Evolutionary conservation across 2,329 filamentous ascomycete species (phyloP).

Genomic region (Colletotrichum tropicicola): DNA sequence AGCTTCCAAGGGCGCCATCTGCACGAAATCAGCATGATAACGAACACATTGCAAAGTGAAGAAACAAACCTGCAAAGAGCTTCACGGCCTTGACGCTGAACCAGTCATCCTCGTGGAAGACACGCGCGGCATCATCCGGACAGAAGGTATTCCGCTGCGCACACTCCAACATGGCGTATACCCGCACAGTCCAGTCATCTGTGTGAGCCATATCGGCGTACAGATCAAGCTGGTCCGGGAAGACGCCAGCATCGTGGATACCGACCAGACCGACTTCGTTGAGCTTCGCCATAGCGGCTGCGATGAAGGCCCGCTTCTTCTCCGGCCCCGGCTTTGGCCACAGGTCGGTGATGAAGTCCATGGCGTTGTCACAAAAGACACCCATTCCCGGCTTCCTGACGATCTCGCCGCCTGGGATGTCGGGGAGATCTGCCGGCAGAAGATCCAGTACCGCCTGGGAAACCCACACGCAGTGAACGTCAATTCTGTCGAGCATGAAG

Average conservation of each 20-base stretch:
- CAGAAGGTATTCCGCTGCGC: slow-evolving; percentile 71
- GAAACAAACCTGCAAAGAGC: slow-evolving; percentile 68
- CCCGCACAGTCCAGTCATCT: slow-evolving; percentile 67
- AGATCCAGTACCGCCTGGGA: slow-evolving; percentile 70
- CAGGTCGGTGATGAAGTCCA: slow-evolving; percentile 65
- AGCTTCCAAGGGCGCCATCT: slow-evolving; percentile 77
- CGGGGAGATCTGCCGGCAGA: slow-evolving; percentile 60
- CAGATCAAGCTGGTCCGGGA: slow-evolving; percentile 61
- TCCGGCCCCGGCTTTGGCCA: slow-evolving; percentile 65
- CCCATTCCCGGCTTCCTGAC: slow-evolving; percentile 68
- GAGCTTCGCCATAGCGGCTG: slow-evolving; percentile 68
- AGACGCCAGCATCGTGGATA: slow-evolving; percentile 74
- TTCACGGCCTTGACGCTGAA: slow-evolving; percentile 72
- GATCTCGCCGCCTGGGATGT: slow-evolving; percentile 71
- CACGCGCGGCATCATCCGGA: slow-evolving; percentile 55
- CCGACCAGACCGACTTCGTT: slow-evolving; percentile 74
- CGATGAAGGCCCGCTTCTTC: slow-evolving; percentile 64
- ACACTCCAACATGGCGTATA: slow-evolving; percentile 77
- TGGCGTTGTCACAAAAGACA: slow-evolving; percentile 79
- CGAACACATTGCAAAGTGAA: background rate
- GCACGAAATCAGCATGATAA: slow-evolving; percentile 25
- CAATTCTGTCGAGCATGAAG: slow-evolving; percentile 75
- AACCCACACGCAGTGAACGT: slow-evolving; percentile 77
- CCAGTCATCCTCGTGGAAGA: slow-evolving; percentile 57
- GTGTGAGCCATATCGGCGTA: slow-evolving; percentile 58